phyloP scores from a whole-genome alignment of 1,284 basidiomycete genomes.

The Rhodotorula sp. region DNA sequence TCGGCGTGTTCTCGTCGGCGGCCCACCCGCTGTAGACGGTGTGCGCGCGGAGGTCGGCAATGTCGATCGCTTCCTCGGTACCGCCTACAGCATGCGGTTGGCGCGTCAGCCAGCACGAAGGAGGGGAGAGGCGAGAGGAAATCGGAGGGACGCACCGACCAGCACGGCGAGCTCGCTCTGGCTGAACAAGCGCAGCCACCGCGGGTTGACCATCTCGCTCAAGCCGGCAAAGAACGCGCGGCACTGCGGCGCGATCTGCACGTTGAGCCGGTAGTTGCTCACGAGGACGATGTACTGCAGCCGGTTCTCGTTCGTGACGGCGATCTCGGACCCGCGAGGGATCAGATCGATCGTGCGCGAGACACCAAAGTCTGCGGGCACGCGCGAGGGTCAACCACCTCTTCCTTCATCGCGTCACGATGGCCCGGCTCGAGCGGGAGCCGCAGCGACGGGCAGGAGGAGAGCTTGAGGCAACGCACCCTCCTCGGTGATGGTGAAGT shows the following conservation, averaged over 20 bases:
- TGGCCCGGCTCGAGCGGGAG: too few species aligned
- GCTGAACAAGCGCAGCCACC: slow-evolving; percentile 92
- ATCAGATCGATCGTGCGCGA: slow-evolving; percentile 77
- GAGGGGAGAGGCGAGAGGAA: too few species aligned
- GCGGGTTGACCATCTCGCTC: slow-evolving; percentile 81
- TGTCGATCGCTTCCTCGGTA: slow-evolving; percentile 62
- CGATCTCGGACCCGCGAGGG: slow-evolving; percentile 76
- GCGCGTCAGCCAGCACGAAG: not conserved
- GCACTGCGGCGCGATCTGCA: slow-evolving; percentile 83
- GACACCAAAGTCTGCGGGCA: slow-evolving; percentile 75
- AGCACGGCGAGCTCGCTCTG: slow-evolving; percentile 70
- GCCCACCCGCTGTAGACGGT: slow-evolving; percentile 62
- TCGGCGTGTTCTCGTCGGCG: slow-evolving; percentile 63
- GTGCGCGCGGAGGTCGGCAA: slow-evolving; percentile 73
- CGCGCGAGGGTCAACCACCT: not conserved
- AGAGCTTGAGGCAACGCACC: slow-evolving; percentile 56
- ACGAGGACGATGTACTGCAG: slow-evolving; percentile 85
- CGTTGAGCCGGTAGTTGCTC: slow-evolving; percentile 83
- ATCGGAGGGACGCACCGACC: slow-evolving; percentile 31
- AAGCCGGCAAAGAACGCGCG: slow-evolving; percentile 71
- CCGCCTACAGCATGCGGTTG: slow-evolving; percentile 46
- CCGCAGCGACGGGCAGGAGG: too few species aligned
- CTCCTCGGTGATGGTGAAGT: slow-evolving; percentile 85
- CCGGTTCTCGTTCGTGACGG: slow-evolving; percentile 86
- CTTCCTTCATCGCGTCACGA: too few species aligned